Evolutionary conservation across 2,329 filamentous ascomycete genomes (phyloP).

Genomic region (Akanthomyces lecanii): DNA sequence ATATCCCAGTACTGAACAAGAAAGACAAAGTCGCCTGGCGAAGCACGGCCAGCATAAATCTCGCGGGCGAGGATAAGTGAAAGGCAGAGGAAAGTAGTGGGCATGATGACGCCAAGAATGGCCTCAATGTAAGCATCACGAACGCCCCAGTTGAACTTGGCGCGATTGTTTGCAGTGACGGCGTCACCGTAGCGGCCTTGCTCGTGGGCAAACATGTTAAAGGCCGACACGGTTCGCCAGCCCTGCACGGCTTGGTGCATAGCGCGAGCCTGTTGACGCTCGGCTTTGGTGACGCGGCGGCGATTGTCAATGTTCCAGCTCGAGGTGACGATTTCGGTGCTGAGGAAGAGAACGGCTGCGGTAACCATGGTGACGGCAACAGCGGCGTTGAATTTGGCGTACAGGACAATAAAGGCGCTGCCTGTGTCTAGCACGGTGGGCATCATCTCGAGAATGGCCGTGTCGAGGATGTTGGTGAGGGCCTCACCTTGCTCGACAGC

Average conservation of each 20-base stretch:
- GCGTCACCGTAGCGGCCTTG: slow-evolving; percentile 25
- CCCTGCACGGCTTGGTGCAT: slow-evolving; percentile 56
- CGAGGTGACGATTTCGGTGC: slow-evolving; percentile 30
- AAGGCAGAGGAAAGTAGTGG: slow-evolving; percentile 36
- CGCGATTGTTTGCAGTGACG: slow-evolving; percentile 24
- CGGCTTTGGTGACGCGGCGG: slow-evolving; percentile 30
- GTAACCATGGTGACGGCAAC: slow-evolving; percentile 40
- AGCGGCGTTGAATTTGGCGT: slow-evolving; percentile 58
- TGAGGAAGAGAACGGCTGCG: slow-evolving; percentile 21
- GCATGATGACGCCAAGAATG: slow-evolving; percentile 39
- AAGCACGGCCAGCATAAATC: slow-evolving; percentile 27
- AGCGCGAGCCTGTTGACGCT: slow-evolving; percentile 46
- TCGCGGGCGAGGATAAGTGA: slow-evolving; percentile 46
- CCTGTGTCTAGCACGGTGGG: slow-evolving; percentile 60
- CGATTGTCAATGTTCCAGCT: slow-evolving; percentile 31
- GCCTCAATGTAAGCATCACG: slow-evolving; percentile 24
- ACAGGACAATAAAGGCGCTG: slow-evolving; percentile 58
- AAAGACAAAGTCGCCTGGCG: slow-evolving; percentile 58
- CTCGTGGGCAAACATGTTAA: slow-evolving; percentile 33
- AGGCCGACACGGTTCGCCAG: slow-evolving; percentile 54
- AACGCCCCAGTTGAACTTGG: slow-evolving; percentile 21
- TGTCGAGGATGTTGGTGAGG: slow-evolving; percentile 56
- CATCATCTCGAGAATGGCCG: slow-evolving; percentile 53
- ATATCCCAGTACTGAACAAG: slow-evolving; percentile 56
- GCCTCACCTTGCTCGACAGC: slow-evolving; percentile 60